These are phyloP conservation scores for Pythium dissimile DNA, from an alignment of 352 stramenopile genomes.

Conservation along the genomic window DNA sequence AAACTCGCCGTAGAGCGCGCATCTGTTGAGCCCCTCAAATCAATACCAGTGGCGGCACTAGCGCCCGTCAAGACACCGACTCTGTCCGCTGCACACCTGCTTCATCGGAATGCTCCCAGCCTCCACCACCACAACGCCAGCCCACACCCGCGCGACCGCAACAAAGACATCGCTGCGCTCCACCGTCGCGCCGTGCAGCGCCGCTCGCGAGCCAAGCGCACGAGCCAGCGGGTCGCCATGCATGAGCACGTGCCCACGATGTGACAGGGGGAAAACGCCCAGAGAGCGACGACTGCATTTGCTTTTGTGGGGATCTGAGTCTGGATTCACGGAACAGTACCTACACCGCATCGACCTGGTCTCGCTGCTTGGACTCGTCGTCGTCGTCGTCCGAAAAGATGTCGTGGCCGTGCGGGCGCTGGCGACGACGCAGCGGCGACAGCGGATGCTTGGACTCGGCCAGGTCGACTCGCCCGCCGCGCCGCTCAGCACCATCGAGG, in stretches of 20 bases:
- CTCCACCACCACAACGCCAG: constrained; percentile 1
- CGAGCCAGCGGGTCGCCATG: constrained; percentile 23
- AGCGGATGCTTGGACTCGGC: constrained; percentile 24
- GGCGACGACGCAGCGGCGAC: constrained; percentile 36
- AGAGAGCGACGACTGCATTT: too few species aligned
- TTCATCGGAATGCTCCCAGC: background rate
- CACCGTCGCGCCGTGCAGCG: constrained; percentile 56
- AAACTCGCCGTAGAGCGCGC: background rate
- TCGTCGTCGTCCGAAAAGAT: constrained; percentile 29
- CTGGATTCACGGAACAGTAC: too few species aligned
- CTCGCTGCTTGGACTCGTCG: constrained; percentile 10
- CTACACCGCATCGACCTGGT: constrained; percentile 31
- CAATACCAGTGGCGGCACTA: background rate
- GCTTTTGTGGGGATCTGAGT: too few species aligned
- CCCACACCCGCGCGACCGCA: constrained; percentile 36
- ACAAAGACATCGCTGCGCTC: constrained; percentile 61
- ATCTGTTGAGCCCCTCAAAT: background rate
- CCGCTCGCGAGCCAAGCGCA: constrained; percentile 36
- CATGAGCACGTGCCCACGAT: constrained; percentile 31
- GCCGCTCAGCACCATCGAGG: background rate
- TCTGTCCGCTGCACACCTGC: background rate
- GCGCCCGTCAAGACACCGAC: constrained; percentile 9
- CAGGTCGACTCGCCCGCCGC: background rate
- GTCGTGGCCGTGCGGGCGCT: constrained; percentile 9
- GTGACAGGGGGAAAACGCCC: background rate